Percentiles rank a stretch among this genome's conserved stretches.
Evolutionary conservation across 2,329 filamentous ascomycete species (phyloP).

Genomic region (Zelopaecilomyces penicillatus): DNA sequence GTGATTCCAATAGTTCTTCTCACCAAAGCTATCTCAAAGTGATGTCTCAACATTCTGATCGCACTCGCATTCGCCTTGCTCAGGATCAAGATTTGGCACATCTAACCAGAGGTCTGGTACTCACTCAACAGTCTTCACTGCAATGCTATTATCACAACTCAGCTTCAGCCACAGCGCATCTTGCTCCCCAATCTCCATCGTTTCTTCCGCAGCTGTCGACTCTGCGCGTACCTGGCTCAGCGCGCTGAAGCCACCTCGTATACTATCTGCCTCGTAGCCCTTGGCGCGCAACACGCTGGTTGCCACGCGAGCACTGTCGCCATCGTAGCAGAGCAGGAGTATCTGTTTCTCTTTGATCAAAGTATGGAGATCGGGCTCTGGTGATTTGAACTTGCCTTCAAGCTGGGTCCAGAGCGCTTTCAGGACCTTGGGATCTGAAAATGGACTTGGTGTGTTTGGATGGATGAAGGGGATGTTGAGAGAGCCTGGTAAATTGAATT

Average conservation of each 20-base stretch:
- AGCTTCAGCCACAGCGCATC: too few relatives aligned
- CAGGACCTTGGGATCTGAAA: neutral
- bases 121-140: too few relatives aligned
- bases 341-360: neutral
- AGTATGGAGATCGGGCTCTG: neutral
- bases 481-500: slow-evolving; percentile 36
- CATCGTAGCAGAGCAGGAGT: neutral
- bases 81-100: too few relatives aligned
- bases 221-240: too few relatives aligned
- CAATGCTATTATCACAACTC: too few relatives aligned
- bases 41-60: too few relatives aligned
- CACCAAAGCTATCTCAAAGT: too few relatives aligned
- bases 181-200: too few relatives aligned
- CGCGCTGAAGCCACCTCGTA: neutral
- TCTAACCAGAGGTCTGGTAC: too few relatives aligned
- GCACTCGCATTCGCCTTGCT: too few relatives aligned
- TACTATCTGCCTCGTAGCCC: neutral
- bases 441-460: neutral
- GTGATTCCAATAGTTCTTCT: too few relatives aligned
- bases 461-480: slow-evolving; percentile 34
- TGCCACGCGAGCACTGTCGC: neutral
- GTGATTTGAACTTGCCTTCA: neutral
- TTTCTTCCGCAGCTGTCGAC: too few relatives aligned
- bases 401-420: neutral
- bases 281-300: neutral